These are phyloP conservation scores for Saccharomyces hybrid DNA, from an alignment of 1,139 yeast genomes.

Conservation along the genomic window DNA sequence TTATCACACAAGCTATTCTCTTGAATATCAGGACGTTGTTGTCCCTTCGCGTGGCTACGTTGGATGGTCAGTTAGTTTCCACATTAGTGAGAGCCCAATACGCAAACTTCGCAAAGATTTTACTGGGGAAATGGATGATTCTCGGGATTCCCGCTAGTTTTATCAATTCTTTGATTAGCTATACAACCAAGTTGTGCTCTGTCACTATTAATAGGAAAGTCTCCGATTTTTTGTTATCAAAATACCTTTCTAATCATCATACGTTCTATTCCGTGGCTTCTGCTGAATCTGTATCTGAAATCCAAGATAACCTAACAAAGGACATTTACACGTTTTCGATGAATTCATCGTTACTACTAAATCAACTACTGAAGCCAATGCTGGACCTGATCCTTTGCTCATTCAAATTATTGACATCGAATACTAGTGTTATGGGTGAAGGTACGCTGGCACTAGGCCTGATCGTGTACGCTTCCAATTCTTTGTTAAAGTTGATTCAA, in stretches of 20 bases:
- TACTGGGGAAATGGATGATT: constrained; percentile 71
- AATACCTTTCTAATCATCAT: constrained; percentile 28
- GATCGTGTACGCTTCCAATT: constrained; percentile 74
- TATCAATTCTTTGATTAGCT: constrained; percentile 66
- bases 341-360: constrained; percentile 68
- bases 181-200: constrained; percentile 64
- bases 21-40: constrained; percentile 64
- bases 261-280: constrained; percentile 28
- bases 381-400: constrained; percentile 79
- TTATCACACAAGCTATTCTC: constrained; percentile 52
- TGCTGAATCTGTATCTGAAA: constrained; percentile 16
- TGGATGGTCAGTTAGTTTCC: constrained; percentile 84
- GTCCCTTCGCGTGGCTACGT: constrained; percentile 74
- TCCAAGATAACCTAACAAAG: constrained; percentile 28
- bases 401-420: constrained; percentile 48
- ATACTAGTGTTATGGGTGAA: constrained; percentile 75
- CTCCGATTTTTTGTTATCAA: constrained; percentile 55
- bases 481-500: constrained; percentile 63
- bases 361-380: constrained; percentile 78
- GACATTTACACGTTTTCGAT: constrained; percentile 71
- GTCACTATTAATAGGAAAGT: constrained; percentile 58
- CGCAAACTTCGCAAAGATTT: constrained; percentile 48
- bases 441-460: constrained; percentile 77
- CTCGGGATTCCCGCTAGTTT: constrained; percentile 83
- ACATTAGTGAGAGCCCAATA: constrained; percentile 70